These are phyloP conservation scores for Rubus idaeus DNA, from an alignment of 306 rosid species.

Conservation along the genomic window DNA sequence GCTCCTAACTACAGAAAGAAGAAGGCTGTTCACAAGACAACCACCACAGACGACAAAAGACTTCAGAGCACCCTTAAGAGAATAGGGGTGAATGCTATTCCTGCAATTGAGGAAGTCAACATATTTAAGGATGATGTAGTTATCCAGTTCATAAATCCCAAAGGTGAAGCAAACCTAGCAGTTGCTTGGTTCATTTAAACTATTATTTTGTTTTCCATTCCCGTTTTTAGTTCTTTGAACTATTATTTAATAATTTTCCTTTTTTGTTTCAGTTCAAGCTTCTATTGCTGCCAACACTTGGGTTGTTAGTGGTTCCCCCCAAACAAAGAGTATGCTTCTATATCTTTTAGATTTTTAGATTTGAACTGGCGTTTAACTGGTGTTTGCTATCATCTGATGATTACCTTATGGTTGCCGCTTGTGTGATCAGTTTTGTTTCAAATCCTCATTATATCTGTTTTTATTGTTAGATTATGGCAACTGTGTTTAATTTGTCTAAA, in stretches of 20 bases:
- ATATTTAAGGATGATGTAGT: conserved; percentile 95
- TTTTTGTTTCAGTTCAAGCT: conserved; percentile 79
- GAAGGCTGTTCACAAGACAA: conserved; percentile 99
- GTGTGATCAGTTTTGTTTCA: neutral
- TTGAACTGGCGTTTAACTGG: neutral
- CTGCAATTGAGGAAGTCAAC: conserved; percentile 95
- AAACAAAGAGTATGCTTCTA: conserved; percentile 76
- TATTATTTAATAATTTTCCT: neutral
- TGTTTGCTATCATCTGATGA: neutral
- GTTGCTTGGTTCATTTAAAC: neutral
- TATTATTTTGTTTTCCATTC: neutral
- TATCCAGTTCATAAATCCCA: conserved; percentile 87
- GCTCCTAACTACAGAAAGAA: conserved; percentile 63
- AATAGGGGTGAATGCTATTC: conserved; percentile 96
- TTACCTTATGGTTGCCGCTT: neutral
- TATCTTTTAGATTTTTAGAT: neutral
- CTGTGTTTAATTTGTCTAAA: neutral
- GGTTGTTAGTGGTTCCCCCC: conserved; percentile 98
- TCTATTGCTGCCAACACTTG: conserved; percentile 97
- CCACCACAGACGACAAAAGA: conserved; percentile 92
- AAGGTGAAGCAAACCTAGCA: conserved; percentile 44
- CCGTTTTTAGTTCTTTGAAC: neutral
- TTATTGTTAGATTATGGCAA: neutral
- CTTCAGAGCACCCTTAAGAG: conserved; percentile 98
- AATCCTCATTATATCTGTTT: neutral